phyloP scores from a whole-genome alignment of 345 rosid species.

The Populus nigra region DNA sequence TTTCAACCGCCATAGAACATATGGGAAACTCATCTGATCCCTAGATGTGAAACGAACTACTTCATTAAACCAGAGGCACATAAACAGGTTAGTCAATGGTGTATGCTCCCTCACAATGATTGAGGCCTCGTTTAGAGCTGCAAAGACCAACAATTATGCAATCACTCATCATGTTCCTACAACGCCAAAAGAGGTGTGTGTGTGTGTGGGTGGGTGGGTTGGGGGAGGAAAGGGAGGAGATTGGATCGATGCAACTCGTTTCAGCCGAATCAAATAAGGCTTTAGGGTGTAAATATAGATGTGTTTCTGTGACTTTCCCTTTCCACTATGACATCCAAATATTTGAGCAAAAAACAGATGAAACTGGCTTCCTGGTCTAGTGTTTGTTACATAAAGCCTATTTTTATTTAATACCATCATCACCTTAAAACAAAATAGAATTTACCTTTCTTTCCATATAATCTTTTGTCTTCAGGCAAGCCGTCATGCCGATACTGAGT shows the following conservation, averaged over 20 bases:
- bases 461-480: slow-evolving; percentile 71
- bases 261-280: neutral
- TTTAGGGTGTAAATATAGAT: neutral
- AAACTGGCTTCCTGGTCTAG: no score
- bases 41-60: slow-evolving; percentile 89
- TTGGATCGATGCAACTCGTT: neutral
- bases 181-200: neutral
- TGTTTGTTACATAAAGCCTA: neutral
- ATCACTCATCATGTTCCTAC: neutral
- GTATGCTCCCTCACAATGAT: slow-evolving; percentile 86
- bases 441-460: slow-evolving; percentile 77
- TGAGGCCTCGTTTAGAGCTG: slow-evolving; percentile 89
- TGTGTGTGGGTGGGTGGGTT: no score
- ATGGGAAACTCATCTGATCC: slow-evolving; percentile 93
- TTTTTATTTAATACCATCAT: neutral
- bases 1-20: slow-evolving; percentile 79
- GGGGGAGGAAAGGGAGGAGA: no score
- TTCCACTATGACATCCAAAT: neutral
- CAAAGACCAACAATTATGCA: slow-evolving; percentile 14
- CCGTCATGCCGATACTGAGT: slow-evolving; percentile 68
- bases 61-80: slow-evolving; percentile 99
- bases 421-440: neutral
- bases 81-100: slow-evolving; percentile 63
- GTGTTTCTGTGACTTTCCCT: neutral
- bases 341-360: neutral